These are phyloP conservation scores for Peronospora belbahrii DNA, from an alignment of 352 stramenopile genomes.

Conservation along the genomic window DNA sequence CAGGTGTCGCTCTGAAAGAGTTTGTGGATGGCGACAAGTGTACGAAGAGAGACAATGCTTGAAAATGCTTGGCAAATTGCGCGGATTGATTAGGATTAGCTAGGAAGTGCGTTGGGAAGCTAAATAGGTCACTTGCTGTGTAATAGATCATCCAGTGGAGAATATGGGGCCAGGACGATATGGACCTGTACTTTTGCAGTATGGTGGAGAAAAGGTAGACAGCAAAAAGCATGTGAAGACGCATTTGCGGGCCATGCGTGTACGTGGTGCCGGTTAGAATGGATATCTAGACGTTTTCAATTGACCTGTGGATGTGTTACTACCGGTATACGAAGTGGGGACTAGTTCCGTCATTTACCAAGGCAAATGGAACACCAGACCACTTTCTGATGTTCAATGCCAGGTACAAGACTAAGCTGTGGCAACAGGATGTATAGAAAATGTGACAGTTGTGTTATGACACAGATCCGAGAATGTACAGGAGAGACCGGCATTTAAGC, in stretches of 20 bases:
- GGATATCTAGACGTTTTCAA: background rate
- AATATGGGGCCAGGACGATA: slow-evolving; percentile 74
- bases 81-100: background rate
- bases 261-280: slow-evolving; percentile 15
- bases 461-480: slow-evolving; percentile 58
- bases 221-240: slow-evolving; percentile 11
- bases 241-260: slow-evolving; percentile 58
- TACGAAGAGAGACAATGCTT: slow-evolving; percentile 10
- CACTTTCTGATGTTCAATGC: slow-evolving; percentile 87
- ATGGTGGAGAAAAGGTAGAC: slow-evolving; percentile 1
- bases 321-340: slow-evolving; percentile 43
- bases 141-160: slow-evolving; percentile 58
- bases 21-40: slow-evolving; percentile 76
- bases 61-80: background rate
- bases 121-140: slow-evolving; percentile 1
- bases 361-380: slow-evolving; percentile 59
- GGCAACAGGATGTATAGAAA: background rate
- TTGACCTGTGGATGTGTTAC: slow-evolving; percentile 2
- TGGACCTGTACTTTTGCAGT: slow-evolving; percentile 41
- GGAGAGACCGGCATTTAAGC: slow-evolving; percentile 64
- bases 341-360: slow-evolving; percentile 77
- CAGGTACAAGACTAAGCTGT: slow-evolving; percentile 26
- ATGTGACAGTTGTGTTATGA: background rate
- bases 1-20: slow-evolving; percentile 33
- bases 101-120: background rate